These are phyloP conservation scores for Lentinula edodes DNA, from an alignment of 768 basidiomycete species.

Conservation along the genomic window DNA sequence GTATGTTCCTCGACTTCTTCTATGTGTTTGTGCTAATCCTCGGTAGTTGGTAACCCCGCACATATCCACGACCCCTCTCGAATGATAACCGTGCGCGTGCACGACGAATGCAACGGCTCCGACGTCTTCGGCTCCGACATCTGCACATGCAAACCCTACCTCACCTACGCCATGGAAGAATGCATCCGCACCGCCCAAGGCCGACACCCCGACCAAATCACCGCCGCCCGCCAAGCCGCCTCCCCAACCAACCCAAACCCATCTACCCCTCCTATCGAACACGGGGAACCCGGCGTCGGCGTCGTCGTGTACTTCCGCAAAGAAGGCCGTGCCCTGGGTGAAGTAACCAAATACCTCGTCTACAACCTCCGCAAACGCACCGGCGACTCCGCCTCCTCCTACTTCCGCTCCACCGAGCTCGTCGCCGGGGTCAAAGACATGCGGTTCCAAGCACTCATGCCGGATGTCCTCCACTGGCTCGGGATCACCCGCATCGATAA, in stretches of 20 bases:
- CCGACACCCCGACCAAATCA: neutral
- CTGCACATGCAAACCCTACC: constrained; percentile 69
- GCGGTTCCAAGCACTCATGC: constrained; percentile 94
- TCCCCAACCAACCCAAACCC: too few species aligned
- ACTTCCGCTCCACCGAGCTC: constrained; percentile 90
- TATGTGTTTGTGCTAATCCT: too few species aligned
- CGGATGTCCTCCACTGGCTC: constrained; percentile 93
- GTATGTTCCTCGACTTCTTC: too few species aligned
- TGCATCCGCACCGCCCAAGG: constrained; percentile 43
- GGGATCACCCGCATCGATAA: constrained; percentile 87
- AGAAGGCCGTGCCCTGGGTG: constrained; percentile 88
- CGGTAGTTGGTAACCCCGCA: constrained; percentile 74
- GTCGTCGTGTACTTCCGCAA: constrained; percentile 93
- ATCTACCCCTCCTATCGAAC: too few species aligned
- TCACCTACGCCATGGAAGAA: constrained; percentile 90
- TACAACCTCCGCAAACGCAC: constrained; percentile 96
- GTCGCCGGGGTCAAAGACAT: constrained; percentile 95
- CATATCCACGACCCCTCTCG: constrained; percentile 71
- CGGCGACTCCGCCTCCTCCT: constrained; percentile 88
- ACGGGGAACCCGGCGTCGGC: constrained; percentile 78
- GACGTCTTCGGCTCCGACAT: constrained; percentile 84
- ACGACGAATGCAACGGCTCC: constrained; percentile 72
- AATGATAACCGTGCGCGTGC: constrained; percentile 82
- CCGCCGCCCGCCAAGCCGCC: too few species aligned
- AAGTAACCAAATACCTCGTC: constrained; percentile 90